Evolutionary conservation across 73 alveolate species (phyloP).

Genomic region (Uronychia binucleata): DNA sequence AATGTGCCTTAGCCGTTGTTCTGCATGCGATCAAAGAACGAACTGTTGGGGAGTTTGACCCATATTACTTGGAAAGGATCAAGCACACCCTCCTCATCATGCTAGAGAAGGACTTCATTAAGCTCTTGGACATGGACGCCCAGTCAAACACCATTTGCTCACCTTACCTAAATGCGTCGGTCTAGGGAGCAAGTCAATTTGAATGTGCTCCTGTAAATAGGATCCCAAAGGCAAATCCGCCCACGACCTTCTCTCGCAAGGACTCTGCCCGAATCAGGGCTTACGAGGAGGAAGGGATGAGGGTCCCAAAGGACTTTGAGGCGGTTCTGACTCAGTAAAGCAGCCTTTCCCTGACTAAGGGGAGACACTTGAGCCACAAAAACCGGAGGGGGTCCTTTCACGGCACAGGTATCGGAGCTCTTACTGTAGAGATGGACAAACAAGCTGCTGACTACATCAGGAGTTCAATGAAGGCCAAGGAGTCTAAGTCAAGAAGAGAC

Average conservation of each 20-base stretch:
- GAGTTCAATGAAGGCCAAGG: background rate
- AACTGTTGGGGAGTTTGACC: constrained; percentile 62
- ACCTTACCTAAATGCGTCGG: background rate
- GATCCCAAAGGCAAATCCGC: too few species aligned
- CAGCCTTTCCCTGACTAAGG: background rate
- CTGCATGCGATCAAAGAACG: constrained; percentile 34
- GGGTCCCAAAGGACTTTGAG: background rate
- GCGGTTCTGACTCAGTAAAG: background rate
- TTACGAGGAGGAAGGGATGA: background rate
- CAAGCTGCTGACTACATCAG: background rate
- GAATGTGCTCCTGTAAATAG: background rate
- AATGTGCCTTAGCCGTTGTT: constrained; percentile 26
- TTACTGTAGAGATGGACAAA: background rate
- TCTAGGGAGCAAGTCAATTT: background rate
- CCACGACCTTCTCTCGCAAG: too few species aligned
- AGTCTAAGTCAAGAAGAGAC: too few species aligned
- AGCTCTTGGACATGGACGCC: constrained; percentile 27
- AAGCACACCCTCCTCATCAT: constrained; percentile 34
- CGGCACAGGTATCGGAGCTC: background rate
- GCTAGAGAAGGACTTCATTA: constrained; percentile 40
- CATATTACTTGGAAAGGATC: constrained; percentile 47
- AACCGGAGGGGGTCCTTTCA: background rate
- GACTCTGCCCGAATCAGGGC: too few species aligned
- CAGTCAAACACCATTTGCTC: background rate
- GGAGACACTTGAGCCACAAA: background rate